Conservation (phyloP, 2,329 filamentous ascomycete genomes). For the Cladosporium sp. region DNA sequence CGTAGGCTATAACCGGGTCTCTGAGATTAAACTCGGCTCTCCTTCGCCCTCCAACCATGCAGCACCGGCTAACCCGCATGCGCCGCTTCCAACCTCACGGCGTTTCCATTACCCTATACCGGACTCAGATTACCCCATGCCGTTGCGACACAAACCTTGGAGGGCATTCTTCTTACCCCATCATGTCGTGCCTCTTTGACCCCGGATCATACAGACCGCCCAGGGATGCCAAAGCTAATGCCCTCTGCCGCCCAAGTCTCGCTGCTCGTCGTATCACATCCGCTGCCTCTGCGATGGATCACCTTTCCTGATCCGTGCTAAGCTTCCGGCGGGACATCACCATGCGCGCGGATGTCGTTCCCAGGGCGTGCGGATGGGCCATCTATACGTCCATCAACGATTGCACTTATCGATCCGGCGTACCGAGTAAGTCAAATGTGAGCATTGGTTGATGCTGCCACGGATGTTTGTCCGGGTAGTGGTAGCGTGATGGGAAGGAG, state of each 20-base stretch:
- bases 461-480: not conserved
- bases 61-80: slow-evolving; percentile 11
- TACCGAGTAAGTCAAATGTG: slow-evolving; percentile 6
- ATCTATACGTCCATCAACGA: not conserved
- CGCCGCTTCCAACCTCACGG: not conserved
- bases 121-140: slow-evolving; percentile 14
- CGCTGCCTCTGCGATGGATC: slow-evolving; percentile 5
- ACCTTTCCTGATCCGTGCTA: slow-evolving; percentile 21
- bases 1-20: not conserved
- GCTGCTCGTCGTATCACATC: not conserved
- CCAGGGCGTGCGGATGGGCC: slow-evolving; percentile 10
- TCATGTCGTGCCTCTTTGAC: not conserved
- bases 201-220: not conserved
- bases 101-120: slow-evolving; percentile 19
- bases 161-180: slow-evolving; percentile 5
- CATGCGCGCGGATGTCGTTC: slow-evolving; percentile 1
- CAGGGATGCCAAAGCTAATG: not conserved
- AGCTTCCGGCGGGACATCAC: slow-evolving; percentile 16
- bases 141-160: not conserved
- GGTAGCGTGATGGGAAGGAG: not conserved
- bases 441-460: not conserved
- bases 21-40: slow-evolving; percentile 1
- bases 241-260: not conserved
- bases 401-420: not conserved
- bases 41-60: not conserved